Base-by-base conservation (phyloP, 106 monocot species). In the Allium cepa region DNA sequence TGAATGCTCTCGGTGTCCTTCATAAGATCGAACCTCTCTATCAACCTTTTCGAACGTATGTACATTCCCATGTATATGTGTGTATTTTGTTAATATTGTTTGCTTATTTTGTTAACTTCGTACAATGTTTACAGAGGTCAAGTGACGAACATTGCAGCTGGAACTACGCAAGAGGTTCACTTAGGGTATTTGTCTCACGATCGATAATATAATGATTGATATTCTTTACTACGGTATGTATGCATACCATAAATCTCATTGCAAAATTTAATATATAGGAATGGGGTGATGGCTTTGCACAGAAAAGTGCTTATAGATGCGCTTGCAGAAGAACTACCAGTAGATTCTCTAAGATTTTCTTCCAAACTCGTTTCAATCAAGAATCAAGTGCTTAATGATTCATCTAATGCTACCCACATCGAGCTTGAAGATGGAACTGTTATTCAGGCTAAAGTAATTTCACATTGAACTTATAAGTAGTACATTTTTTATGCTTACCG, bases 1-100 rank as follows among this genome's bases (percentile, higher is more conserved):
- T 73, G 9, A 56, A 73, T 53, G 73, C 73, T 1, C n/a, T 73
- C 56, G 73, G 46, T 5, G 53, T 64, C 17, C 64, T 46, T 56
- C 64, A 56, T n/a, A 65, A 64, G 64, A 53, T 22, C 22, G 22
- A 22, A 22, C 22, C 22, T 22, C 22, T 22, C 22, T 22, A 22
- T 22, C 22, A 22, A 22, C 22, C 22, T 22, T 22, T 22, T 22
- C 22, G 1, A 22, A 22, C 64, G 47, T 8, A 64, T 73, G 59
- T 1, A 36, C 5, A 36, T 36, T 3, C 5, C 3, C 5, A 36
- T 36, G 5, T 36, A 36, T 1, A 5, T 36, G 36, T 36, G 36
- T 36, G 36, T 36, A 36, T 36, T 36, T 36, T 36, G 36, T 36
- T 36, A 5, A 5, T 36, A 36, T 36, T 4, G 3, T 36, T 36